phyloP scores from a whole-genome alignment of 768 basidiomycete species.

The Kwoniella bestiolae region DNA sequence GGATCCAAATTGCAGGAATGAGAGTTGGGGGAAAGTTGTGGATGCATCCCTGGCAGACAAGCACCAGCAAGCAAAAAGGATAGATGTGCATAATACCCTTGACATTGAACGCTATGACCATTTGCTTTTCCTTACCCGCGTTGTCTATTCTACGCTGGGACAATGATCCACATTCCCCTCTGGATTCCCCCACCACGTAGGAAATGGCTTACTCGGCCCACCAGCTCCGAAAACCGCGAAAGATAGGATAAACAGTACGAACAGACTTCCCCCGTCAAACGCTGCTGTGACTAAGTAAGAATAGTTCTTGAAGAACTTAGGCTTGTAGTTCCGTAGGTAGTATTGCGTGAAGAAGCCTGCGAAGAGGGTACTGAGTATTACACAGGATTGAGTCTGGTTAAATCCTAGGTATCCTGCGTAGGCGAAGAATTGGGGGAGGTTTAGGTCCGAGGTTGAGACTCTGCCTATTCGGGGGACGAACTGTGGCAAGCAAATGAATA shows the following conservation, averaged over 20 bases:
- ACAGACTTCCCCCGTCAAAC: slow-evolving; percentile 18
- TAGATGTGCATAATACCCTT: too few relatives aligned
- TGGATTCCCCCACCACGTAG: slow-evolving; percentile 22
- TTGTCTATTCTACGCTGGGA: not conserved
- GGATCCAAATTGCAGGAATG: too few relatives aligned
- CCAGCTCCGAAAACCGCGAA: slow-evolving; percentile 27
- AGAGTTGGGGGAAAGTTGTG: too few relatives aligned
- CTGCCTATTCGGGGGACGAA: slow-evolving; percentile 10
- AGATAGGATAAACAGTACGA: slow-evolving; percentile 20
- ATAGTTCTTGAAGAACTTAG: slow-evolving; percentile 21
- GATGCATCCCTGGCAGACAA: not conserved
- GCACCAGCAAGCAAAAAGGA: not conserved
- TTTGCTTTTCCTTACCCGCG: not conserved
- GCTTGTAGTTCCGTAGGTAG: slow-evolving; percentile 16
- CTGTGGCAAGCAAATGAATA: not conserved
- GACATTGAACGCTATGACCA: not conserved
- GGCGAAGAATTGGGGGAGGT: slow-evolving; percentile 15
- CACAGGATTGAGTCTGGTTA: slow-evolving; percentile 17
- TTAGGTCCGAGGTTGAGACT: slow-evolving; percentile 7
- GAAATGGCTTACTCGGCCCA: slow-evolving; percentile 12
- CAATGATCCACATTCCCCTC: slow-evolving; percentile 16
- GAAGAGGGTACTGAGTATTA: slow-evolving; percentile 5
- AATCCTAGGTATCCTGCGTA: slow-evolving; percentile 15
- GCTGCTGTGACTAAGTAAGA: slow-evolving; percentile 16
- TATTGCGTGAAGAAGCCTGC: slow-evolving; percentile 23